Conservation (phyloP, 2,329 filamentous ascomycete species). For the Trichoderma endophyticum region DNA sequence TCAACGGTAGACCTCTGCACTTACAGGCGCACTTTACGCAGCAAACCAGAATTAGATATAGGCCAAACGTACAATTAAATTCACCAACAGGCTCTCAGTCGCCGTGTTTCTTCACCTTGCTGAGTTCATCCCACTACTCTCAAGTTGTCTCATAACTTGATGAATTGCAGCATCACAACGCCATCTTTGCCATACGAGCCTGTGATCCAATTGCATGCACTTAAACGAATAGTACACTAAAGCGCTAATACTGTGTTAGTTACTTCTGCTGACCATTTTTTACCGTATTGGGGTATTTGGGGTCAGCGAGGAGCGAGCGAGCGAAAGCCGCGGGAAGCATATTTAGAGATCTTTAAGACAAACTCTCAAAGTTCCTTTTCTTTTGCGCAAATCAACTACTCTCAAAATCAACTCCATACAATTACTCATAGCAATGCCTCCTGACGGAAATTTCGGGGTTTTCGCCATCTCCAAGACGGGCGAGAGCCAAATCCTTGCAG, state of each 20-base stretch:
- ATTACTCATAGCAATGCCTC: neutral
- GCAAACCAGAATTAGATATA: neutral
- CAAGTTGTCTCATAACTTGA: neutral
- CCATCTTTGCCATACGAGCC: neutral
- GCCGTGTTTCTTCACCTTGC: neutral
- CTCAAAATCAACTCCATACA: neutral
- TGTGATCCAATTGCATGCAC: neutral
- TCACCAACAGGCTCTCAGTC: neutral
- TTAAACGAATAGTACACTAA: neutral
- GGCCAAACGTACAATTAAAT: neutral
- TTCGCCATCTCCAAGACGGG: slow-evolving; percentile 2
- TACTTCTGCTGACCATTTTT: neutral
- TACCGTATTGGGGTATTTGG: neutral
- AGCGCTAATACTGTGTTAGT: slow-evolving; percentile 1
- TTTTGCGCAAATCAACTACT: neutral
- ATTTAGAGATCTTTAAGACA: neutral
- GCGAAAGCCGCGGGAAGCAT: neutral
- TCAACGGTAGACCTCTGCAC: neutral
- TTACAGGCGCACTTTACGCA: neutral
- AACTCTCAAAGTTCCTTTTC: neutral
- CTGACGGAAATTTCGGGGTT: slow-evolving; percentile 4
- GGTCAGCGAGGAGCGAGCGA: neutral
- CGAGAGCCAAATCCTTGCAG: neutral
- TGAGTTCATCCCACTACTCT: neutral
- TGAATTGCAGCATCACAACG: neutral